phyloP scores from a whole-genome alignment of 345 rosid species.

The Brassica rapa region DNA sequence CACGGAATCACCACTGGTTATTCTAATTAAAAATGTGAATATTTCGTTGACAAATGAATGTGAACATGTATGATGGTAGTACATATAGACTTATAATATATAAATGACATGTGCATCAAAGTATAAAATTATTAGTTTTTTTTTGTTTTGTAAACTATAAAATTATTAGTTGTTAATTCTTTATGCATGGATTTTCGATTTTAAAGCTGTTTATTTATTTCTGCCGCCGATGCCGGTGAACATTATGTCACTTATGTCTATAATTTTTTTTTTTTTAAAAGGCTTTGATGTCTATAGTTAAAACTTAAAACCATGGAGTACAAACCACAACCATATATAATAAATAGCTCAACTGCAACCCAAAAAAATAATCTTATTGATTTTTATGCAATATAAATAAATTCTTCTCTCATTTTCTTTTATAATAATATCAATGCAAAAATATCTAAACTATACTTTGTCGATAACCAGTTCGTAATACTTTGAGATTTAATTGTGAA shows the following conservation, averaged over 20 bases:
- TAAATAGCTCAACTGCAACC: background rate
- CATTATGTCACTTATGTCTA: slow-evolving; percentile 20
- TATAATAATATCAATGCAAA: background rate
- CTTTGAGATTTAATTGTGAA: background rate
- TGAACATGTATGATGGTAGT: slow-evolving; percentile 28
- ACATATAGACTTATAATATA: background rate
- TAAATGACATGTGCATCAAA: slow-evolving; percentile 38
- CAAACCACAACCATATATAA: background rate
- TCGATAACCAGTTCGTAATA: background rate
- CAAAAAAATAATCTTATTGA: background rate
- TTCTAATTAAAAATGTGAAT: background rate
- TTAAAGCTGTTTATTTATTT: slow-evolving; percentile 4
- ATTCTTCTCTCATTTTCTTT: background rate
- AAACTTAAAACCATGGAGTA: background rate
- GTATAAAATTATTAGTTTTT: background rate
- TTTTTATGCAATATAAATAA: background rate
- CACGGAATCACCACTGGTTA: slow-evolving; percentile 13
- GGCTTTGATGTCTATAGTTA: background rate
- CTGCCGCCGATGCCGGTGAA: slow-evolving; percentile 22
- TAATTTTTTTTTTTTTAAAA: no score
- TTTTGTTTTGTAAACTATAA: background rate
- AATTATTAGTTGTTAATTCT: background rate
- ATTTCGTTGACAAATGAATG: slow-evolving; percentile 34
- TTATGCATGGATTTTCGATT: slow-evolving; percentile 12
- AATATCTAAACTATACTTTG: background rate